Conservation (phyloP, 352 stramenopile genomes). For the Chrysophaeum taylorii region DNA sequence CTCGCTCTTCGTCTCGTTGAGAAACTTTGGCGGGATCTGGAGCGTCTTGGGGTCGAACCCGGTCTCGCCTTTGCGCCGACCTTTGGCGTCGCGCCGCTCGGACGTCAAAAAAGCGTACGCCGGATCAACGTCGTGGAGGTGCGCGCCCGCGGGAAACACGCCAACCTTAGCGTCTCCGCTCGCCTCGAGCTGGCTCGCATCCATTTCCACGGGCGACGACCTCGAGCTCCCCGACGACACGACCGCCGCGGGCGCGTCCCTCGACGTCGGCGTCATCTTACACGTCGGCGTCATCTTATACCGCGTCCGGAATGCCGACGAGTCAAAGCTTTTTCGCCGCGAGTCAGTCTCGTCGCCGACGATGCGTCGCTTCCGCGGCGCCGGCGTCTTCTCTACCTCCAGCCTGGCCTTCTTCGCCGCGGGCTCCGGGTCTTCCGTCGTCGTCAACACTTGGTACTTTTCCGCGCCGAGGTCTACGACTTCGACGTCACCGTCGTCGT, state of each 20-base stretch:
- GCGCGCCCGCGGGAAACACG: slow-evolving; percentile 49
- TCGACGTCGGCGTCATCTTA: too few relatives aligned
- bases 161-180: slow-evolving; percentile 40
- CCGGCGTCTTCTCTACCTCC: slow-evolving; percentile 40
- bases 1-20: slow-evolving; percentile 55
- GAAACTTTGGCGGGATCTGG: slow-evolving; percentile 54
- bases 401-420: slow-evolving; percentile 35
- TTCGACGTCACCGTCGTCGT: slow-evolving; percentile 60
- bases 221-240: neutral
- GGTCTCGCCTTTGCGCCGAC: slow-evolving; percentile 58
- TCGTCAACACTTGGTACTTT: slow-evolving; percentile 31
- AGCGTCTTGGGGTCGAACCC: slow-evolving; percentile 84
- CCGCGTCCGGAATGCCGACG: neutral
- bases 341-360: slow-evolving; percentile 29
- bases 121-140: slow-evolving; percentile 77
- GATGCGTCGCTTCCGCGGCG: slow-evolving; percentile 30
- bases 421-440: slow-evolving; percentile 12
- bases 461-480: slow-evolving; percentile 44
- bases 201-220: slow-evolving; percentile 30
- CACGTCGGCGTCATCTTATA: too few relatives aligned
- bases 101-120: slow-evolving; percentile 58
- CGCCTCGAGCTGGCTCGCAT: slow-evolving; percentile 36
- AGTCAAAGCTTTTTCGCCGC: neutral
- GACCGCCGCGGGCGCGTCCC: neutral
- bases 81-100: slow-evolving; percentile 65